Evolutionary conservation across 345 rosid genomes (phyloP), one percentile per base, ranked within the genome.

Genomic region (Citrus inodora): DNA sequence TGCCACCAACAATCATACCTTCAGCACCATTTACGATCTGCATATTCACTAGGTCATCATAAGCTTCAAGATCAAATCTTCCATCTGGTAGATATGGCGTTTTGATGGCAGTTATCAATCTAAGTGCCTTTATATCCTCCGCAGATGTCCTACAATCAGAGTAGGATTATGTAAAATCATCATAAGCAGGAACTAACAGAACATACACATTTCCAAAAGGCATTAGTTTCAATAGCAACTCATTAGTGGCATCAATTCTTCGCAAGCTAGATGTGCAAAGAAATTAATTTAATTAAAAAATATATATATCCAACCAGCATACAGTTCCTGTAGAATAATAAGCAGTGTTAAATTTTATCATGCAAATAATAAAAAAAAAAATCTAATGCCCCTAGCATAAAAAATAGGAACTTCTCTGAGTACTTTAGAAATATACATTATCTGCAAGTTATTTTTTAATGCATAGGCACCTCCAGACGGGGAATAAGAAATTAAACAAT

Each of bases 61-160:
- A 93, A n/a, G 96, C 94, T 90, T 95, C 94, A 0, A 93, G 94
- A 83, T 95, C 97, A 72, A 93, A 91, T 82, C 97, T 87, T n/a
- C 99, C 99, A 77, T 95, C 90, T 3, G 97, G 97, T 32, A 93
- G 86, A 86, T 93, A 95, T 0, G 96, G 97, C n/a, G 98, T 92
- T 79, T 95, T 95, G 80, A 92, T 92, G 78, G 98, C 97, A 73
- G 98, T 93, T 65, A 95, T 90, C 78, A 95, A 80, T 81, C 89
- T 84, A 82, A 95, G 89, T 17, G 88, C 74, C 79, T 88, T 91
- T 74, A 93, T 90, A 76, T 88, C 97, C n/a, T 90, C 94, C 10
- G 89, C 78, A 27, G 86, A 87, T 67, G 95, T 92, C 89, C 98
- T 93, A 90, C 75, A 79, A 76, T 24, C 78, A 80, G 7, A 33